Evolutionary conservation across 352 stramenopile genomes (phyloP), one percentile per base, ranked within the genome.

Genomic region (Bremia lactucae): DNA sequence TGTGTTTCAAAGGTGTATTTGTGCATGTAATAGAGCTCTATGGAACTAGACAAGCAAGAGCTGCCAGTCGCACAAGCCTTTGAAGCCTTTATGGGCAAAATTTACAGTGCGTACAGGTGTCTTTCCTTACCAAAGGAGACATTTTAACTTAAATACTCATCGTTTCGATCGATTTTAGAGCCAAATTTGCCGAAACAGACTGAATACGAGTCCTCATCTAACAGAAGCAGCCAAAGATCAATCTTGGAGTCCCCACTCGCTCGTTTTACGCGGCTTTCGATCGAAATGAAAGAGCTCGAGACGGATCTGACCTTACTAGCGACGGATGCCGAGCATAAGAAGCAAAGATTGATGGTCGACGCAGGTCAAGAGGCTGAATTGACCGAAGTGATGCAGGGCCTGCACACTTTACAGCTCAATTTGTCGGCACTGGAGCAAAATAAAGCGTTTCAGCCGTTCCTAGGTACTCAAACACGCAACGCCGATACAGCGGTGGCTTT

Each of bases 31-130:
- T n/a, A n/a, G 67, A 68, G 49, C 37, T 68, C 61, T 11, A 68
- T 68, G 53, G 72, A 87, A 57, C 53, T 87, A 41, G 72, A 83
- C 45, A 72, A 83, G 46, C 55, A 66, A 8, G 54, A 59, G 19
- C 36, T 87, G 4, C 46, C 62, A 13, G 65, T 70, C 8, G 65
- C 53, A 7, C 55, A 75, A 44, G 75, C 75, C 18, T 87, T 87
- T 15, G 75, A 85, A 38, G 75, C 68, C 4, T 87, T 87, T 39
- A 87, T 87, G 75, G 75, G 75, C 55, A 87, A 85, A 65, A 61
- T 87, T 25, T 87, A 87, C 60, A 85, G 75, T 87, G 36, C 50
- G 58, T 66, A 28, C 3, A 4, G 36, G 4, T 39, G 8, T 34
- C 3, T 13, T 23, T 39, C 11, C 33, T 10, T 13, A 33, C 18